Conservation (phyloP, 1,139 yeast species). For the Lodderomyces theae region DNA sequence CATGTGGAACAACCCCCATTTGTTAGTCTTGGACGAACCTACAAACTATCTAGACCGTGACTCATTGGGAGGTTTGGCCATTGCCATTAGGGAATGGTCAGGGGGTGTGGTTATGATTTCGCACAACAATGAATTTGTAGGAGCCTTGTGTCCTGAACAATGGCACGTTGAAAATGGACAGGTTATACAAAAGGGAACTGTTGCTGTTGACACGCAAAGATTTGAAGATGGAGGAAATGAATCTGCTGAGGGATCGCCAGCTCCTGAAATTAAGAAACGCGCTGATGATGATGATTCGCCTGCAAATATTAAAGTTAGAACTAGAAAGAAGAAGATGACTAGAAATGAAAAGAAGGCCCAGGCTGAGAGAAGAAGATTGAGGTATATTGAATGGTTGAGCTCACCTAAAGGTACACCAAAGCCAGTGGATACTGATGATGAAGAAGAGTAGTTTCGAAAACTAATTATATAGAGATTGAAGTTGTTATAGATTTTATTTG, state of each 20-base stretch:
- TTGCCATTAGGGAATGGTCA: conserved; percentile 95
- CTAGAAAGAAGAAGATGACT: conserved; percentile 93
- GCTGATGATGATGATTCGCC: conserved; percentile 86
- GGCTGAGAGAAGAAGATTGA: conserved; percentile 89
- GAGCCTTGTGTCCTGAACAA: conserved; percentile 97
- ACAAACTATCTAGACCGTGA: conserved; percentile 92
- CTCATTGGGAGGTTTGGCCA: conserved; percentile 93
- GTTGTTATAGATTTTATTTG: too few relatives aligned
- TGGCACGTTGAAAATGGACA: conserved; percentile 96
- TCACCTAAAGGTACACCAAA: conserved; percentile 98
- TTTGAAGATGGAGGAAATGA: conserved; percentile 71
- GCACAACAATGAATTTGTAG: conserved; percentile 94
- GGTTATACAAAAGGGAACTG: conserved; percentile 78
- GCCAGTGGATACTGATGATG: conserved; percentile 91
- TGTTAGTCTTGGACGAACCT: conserved; percentile 95
- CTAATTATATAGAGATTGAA: too few relatives aligned
- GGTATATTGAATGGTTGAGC: conserved; percentile 92
- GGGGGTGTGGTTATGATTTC: conserved; percentile 99
- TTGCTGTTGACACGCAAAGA: conserved; percentile 69
- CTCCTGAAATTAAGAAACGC: conserved; percentile 35
- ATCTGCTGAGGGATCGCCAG: conserved; percentile 20
- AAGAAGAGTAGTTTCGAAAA: conserved; percentile 54
- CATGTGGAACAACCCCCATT: conserved; percentile 99
- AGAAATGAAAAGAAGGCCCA: conserved; percentile 92
- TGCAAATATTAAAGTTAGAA: conserved; percentile 88